Conservation (phyloP, 2,329 filamentous ascomycete genomes). For the Cytospora schulzeri region DNA sequence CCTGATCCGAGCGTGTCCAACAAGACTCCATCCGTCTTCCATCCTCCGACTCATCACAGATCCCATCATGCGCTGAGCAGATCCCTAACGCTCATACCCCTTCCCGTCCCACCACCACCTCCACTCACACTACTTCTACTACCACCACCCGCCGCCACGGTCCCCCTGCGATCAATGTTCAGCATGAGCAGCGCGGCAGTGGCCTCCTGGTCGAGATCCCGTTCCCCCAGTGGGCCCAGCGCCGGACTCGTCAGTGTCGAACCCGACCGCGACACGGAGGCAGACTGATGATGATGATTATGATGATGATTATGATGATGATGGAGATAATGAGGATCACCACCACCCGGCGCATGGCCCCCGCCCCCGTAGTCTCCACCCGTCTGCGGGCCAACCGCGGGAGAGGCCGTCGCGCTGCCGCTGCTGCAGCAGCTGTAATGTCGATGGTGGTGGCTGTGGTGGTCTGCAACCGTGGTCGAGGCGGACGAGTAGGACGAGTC, state of each 20-base stretch:
- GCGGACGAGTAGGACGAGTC: constrained; percentile 33
- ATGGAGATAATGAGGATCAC: no score
- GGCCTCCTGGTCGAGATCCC: constrained; percentile 72
- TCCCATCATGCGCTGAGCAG: constrained; percentile 53
- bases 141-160: constrained; percentile 23
- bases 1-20: no score
- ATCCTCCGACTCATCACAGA: neutral
- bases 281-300: no score
- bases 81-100: constrained; percentile 58
- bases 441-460: constrained; percentile 36
- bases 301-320: no score
- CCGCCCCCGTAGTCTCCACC: no score
- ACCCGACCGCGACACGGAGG: constrained; percentile 51
- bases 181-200: constrained; percentile 88
- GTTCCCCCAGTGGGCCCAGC: constrained; percentile 50
- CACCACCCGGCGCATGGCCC: no score
- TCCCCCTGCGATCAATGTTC: constrained; percentile 71
- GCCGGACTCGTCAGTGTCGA: constrained; percentile 63
- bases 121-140: neutral
- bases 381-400: constrained; percentile 54
- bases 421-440: constrained; percentile 48
- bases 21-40: no score
- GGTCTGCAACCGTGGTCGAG: neutral
- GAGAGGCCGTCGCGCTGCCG: constrained; percentile 46
- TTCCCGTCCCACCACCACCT: constrained; percentile 16